These are phyloP conservation scores for Paspalum vaginatum DNA, from an alignment of 176 grass and related monocot genomes.

Conservation along the genomic window DNA sequence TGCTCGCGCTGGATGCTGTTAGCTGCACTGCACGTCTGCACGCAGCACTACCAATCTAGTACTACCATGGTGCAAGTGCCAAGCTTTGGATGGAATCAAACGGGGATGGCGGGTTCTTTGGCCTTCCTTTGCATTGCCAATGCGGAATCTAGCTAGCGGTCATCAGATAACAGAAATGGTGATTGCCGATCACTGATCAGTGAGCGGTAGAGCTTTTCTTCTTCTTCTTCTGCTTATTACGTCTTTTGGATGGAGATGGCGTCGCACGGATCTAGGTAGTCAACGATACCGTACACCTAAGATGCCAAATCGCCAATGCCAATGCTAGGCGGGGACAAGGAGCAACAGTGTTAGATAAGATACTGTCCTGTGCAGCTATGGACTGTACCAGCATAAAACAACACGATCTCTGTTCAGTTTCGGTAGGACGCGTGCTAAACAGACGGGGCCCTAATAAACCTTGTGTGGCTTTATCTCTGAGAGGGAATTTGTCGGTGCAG, in stretches of 20 bases:
- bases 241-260: too few species aligned
- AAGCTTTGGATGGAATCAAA: neutral
- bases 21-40: neutral
- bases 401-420: neutral
- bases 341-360: constrained; percentile 15
- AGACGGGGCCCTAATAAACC: neutral
- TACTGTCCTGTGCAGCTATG: neutral
- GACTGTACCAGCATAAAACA: neutral
- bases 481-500: constrained; percentile 29
- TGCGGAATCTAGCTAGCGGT: neutral
- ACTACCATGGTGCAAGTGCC: neutral
- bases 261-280: constrained; percentile 10
- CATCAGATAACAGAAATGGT: constrained; percentile 6
- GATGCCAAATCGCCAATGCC: neutral
- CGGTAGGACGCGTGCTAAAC: neutral
- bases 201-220: too few species aligned
- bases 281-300: neutral
- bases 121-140: neutral
- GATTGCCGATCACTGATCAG: neutral
- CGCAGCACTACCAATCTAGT: neutral
- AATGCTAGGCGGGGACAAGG: constrained; percentile 12
- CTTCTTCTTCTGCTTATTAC: too few species aligned
- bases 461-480: neutral
- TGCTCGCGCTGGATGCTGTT: neutral
- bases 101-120: neutral